Conservation (phyloP, 805 yeast species). For the Tetrapisispora phaffii region DNA sequence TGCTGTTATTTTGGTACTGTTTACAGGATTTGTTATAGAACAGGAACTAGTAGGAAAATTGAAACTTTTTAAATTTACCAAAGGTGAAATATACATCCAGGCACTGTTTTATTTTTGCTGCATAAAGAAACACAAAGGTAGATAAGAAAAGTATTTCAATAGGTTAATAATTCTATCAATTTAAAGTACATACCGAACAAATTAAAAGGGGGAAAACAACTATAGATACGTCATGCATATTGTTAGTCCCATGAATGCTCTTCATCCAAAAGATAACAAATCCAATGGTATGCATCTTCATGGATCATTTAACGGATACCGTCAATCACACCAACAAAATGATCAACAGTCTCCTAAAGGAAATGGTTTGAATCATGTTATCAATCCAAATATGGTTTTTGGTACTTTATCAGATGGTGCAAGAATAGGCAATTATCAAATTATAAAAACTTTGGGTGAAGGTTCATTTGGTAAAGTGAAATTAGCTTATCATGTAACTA, state of each 20-base stretch:
- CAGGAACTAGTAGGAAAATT: too few species aligned
- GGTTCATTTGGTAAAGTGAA: slow-evolving; percentile 96
- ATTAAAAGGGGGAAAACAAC: too few species aligned
- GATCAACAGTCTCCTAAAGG: slow-evolving; percentile 7
- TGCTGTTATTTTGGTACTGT: too few species aligned
- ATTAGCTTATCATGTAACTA: slow-evolving; percentile 77
- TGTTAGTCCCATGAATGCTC: slow-evolving; percentile 1
- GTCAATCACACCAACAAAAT: slow-evolving; percentile 19
- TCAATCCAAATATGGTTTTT: slow-evolving; percentile 3
- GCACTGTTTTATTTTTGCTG: too few species aligned
- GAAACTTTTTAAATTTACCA: too few species aligned
- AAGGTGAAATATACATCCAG: too few species aligned
- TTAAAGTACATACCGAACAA: too few species aligned
- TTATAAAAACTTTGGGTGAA: slow-evolving; percentile 86
- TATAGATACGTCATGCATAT: not conserved
- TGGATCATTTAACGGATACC: too few species aligned
- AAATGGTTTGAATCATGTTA: slow-evolving; percentile 2
- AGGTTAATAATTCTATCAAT: too few species aligned
- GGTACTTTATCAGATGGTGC: slow-evolving; percentile 25
- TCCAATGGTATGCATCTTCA: slow-evolving; percentile 3
- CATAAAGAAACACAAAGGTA: too few species aligned
- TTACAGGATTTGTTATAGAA: too few species aligned
- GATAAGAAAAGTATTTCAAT: too few species aligned
- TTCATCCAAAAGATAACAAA: not conserved
- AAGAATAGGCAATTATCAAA: slow-evolving; percentile 84